These are phyloP conservation scores for Fusarium xylarioides DNA, from an alignment of 2,329 filamentous ascomycete genomes.

Conservation along the genomic window DNA sequence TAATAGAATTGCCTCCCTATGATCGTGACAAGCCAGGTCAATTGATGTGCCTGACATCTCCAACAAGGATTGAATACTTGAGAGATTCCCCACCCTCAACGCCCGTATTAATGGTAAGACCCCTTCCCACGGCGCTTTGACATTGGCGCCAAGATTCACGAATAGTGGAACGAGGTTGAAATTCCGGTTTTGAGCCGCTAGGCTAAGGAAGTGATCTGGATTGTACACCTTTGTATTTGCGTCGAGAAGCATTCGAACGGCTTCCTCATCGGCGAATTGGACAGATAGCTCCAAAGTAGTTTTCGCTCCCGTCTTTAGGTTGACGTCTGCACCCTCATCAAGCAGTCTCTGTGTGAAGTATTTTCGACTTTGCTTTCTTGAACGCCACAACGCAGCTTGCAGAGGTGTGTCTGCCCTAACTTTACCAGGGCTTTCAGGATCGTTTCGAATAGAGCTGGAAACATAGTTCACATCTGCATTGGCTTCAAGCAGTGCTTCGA, in stretches of 20 bases:
- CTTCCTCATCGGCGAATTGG: accelerated
- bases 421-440: too few species aligned
- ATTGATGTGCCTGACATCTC: accelerated
- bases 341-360: accelerated
- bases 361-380: accelerated
- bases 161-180: neutral
- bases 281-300: neutral
- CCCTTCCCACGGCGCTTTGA: accelerated
- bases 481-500: accelerated
- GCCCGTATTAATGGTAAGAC: neutral
- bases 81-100: accelerated
- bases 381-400: accelerated
- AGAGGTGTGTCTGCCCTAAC: accelerated
- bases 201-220: accelerated
- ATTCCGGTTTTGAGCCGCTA: accelerated
- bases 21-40: neutral
- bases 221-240: accelerated
- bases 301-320: accelerated
- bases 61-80: accelerated
- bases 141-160: accelerated
- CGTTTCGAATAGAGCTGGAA: too few species aligned
- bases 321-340: accelerated
- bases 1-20: neutral
- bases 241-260: accelerated
- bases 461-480: neutral